These are phyloP conservation scores for Hygrophorus russula DNA, from an alignment of 768 basidiomycete genomes.

Conservation along the genomic window DNA sequence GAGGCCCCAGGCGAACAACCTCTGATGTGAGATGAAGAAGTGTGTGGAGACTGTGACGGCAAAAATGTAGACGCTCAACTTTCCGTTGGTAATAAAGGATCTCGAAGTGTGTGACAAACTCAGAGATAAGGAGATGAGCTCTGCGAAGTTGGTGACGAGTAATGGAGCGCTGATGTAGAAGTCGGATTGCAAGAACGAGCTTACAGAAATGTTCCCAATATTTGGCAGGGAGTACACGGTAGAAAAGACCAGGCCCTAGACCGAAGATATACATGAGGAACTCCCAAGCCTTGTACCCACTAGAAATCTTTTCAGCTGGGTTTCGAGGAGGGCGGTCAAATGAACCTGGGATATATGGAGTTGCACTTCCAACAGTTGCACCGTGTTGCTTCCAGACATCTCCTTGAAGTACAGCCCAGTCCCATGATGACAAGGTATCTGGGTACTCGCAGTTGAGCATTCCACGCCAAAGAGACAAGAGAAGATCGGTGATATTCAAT, in stretches of 20 bases:
- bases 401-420: slow-evolving; percentile 15
- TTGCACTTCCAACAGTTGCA: slow-evolving; percentile 4
- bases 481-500: slow-evolving; percentile 14
- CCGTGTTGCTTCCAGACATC: slow-evolving; percentile 13
- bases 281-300: slow-evolving; percentile 8
- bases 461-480: slow-evolving; percentile 13
- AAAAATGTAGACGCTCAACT: slow-evolving; percentile 2
- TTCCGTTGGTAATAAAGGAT: slow-evolving; percentile 5
- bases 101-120: slow-evolving; percentile 4
- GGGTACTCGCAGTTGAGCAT: slow-evolving; percentile 11
- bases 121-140: neutral
- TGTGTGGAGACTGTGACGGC: slow-evolving; percentile 3
- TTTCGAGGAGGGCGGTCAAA: slow-evolving; percentile 5
- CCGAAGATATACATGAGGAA: slow-evolving; percentile 4
- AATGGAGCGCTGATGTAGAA: neutral
- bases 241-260: slow-evolving; percentile 2
- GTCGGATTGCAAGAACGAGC: slow-evolving; percentile 3
- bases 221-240: neutral
- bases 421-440: slow-evolving; percentile 18
- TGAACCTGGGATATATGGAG: slow-evolving; percentile 3
- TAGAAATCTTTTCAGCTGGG: slow-evolving; percentile 5
- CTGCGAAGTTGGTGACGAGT: neutral
- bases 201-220: slow-evolving; percentile 4
- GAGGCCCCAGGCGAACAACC: neutral
- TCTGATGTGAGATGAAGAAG: slow-evolving; percentile 5